Evolutionary conservation across 1,139 yeast genomes (phyloP).

Genomic region (Nakaseomyces nivariensis): DNA sequence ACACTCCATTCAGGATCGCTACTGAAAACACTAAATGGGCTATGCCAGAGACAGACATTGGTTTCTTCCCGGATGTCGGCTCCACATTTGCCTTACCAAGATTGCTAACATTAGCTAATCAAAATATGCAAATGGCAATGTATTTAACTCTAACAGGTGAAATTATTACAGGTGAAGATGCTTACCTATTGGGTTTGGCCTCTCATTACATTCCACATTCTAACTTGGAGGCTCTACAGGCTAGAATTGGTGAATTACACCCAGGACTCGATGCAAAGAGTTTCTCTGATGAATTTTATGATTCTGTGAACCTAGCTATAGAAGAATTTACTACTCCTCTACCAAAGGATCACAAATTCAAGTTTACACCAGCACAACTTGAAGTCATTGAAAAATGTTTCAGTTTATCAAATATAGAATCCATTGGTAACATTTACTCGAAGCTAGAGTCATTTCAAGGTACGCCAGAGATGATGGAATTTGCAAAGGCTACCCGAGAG

Average conservation of each 20-base stretch:
- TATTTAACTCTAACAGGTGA: constrained; percentile 85
- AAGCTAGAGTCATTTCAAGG: constrained; percentile 37
- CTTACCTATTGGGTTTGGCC: constrained; percentile 73
- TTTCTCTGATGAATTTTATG: constrained; percentile 14
- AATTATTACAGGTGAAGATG: constrained; percentile 65
- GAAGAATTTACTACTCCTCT: constrained; percentile 68
- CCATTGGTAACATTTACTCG: constrained; percentile 53
- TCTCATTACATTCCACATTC: constrained; percentile 77
- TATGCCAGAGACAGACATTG: constrained; percentile 98
- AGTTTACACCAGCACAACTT: constrained; percentile 47
- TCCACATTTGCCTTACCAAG: constrained; percentile 82
- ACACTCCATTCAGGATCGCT: constrained; percentile 89
- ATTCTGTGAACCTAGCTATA: constrained; percentile 56
- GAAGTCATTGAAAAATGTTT: constrained; percentile 62
- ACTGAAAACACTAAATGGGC: constrained; percentile 86
- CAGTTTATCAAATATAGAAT: constrained; percentile 34
- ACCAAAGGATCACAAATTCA: constrained; percentile 56
- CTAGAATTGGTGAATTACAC: constrained; percentile 47
- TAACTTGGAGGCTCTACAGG: constrained; percentile 50
- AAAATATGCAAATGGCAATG: constrained; percentile 70
- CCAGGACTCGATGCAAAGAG: constrained; percentile 14
- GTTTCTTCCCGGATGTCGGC: constrained; percentile 95
- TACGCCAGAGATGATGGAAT: constrained; percentile 42
- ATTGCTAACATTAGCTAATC: constrained; percentile 33
- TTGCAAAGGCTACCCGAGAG: constrained; percentile 52